Base-by-base conservation (phyloP, 164 flowering plant species). In the Cinnamomum chago region DNA sequence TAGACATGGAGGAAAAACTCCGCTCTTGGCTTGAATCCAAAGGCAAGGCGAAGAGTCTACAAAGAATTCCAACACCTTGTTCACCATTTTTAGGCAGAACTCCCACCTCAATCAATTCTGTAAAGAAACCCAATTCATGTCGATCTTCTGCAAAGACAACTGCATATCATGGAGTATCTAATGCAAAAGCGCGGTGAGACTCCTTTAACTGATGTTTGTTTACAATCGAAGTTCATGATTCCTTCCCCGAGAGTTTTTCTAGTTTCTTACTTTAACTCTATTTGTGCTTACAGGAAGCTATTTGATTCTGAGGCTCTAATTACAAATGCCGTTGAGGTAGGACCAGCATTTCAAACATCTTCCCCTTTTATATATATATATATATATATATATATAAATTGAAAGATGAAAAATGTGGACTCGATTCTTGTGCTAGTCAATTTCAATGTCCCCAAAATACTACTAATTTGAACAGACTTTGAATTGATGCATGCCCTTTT, bases 1-100 rank as follows among this genome's bases (percentile, higher is more conserved):
- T 91, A 78, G 93, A 91, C 73, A 96, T 94, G 98, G 95, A 91
- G 78, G 94, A 85, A 30, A 94, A 90, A 79, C 81, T 96, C 74
- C 88, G 74, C 28, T 87, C 88, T 64, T 96, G 99, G 97, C 94
- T 92, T 66, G 97, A 96, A 84, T 91, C 98, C 7, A 96, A 89
- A 83, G 98, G 97, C 51, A 96, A 94, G 83, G 83, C 90, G 25
- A 91, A 87, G 82, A 92, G 88, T 77, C 22, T 79, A 65, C 87
- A 84, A 6, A 85, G 85, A 78, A 66, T 70, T 24, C 85, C 74
- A 30, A 81, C 78, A 64, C 58, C 76, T 62, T 75, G 76, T 65
- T 86, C 97, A 73, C 95, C 95, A 55, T 73, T 71, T 72, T 4
- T 67, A 15, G 75, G 84, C 50, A 89, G 82, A 81, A 85, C 88